Percentiles rank a stretch among this genome's conserved stretches.
Conservation (phyloP, 148 eudicot genomes). For the Cornus controversa region DNA sequence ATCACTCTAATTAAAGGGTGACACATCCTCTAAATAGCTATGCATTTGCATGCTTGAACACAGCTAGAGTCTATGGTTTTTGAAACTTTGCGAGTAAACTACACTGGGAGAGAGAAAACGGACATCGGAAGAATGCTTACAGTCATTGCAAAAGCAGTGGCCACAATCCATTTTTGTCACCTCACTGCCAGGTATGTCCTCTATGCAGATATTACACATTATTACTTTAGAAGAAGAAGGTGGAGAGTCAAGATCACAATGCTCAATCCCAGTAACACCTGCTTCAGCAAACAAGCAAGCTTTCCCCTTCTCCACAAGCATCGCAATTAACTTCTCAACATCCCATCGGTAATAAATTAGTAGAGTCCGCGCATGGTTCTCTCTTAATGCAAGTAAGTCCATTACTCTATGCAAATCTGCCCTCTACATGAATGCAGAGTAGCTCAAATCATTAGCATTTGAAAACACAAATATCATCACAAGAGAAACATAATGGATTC, state of each 20-base stretch:
- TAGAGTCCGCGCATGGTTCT: constrained; percentile 66
- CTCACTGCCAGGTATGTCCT: constrained; percentile 45
- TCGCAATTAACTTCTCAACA: constrained; percentile 51
- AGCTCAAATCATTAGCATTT: not conserved
- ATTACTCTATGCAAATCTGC: constrained; percentile 67
- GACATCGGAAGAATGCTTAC: constrained; percentile 35
- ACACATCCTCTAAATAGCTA: too few relatives aligned
- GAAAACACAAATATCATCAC: not conserved
- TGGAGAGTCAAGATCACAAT: constrained; percentile 21
- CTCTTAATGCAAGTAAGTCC: constrained; percentile 61
- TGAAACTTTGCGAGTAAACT: too few relatives aligned
- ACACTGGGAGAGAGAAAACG: not conserved
- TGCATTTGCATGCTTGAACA: too few relatives aligned
- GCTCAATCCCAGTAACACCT: constrained; percentile 42
- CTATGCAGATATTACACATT: constrained; percentile 63
- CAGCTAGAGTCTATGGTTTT: too few relatives aligned
- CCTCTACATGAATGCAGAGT: constrained; percentile 34
- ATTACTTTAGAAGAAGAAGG: constrained; percentile 28
- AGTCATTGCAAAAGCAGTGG: constrained; percentile 66
- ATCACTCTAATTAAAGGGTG: too few relatives aligned
- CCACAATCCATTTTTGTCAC: constrained; percentile 70
- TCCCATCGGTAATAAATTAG: constrained; percentile 78
- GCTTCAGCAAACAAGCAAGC: constrained; percentile 54
- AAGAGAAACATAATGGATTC: not conserved
- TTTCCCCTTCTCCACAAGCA: constrained; percentile 63